These are phyloP conservation scores for Tylopilus subfusipes DNA, from an alignment of 768 basidiomycete species.

Conservation along the genomic window DNA sequence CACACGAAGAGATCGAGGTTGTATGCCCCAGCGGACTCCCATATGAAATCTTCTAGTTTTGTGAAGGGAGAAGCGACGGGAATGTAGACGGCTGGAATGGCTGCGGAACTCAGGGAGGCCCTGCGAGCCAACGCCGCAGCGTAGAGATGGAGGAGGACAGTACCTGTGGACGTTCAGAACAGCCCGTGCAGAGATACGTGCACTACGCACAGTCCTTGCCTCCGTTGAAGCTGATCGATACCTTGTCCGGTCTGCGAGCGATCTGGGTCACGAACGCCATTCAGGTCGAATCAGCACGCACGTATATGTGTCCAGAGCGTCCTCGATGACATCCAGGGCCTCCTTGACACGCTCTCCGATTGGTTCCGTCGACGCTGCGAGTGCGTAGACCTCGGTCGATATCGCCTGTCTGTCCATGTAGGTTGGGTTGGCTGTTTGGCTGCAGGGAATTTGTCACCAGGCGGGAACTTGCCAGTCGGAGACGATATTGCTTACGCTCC, in stretches of 20 bases:
- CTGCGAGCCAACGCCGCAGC: conserved; percentile 63
- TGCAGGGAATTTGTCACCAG: neutral
- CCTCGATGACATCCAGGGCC: conserved; percentile 78
- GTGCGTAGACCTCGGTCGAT: conserved; percentile 55
- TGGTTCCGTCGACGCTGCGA: conserved; percentile 53
- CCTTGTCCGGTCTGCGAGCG: conserved; percentile 52
- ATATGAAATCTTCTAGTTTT: conserved; percentile 80
- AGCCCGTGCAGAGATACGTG: neutral
- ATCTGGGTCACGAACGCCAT: conserved; percentile 7
- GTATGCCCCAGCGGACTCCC: conserved; percentile 56
- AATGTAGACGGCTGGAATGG: conserved; percentile 77
- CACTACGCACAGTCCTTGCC: conserved; percentile 90
- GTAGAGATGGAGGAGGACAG: conserved; percentile 89
- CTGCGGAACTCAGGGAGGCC: conserved; percentile 34
- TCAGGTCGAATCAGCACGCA: conserved; percentile 40
- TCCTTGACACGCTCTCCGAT: conserved; percentile 65
- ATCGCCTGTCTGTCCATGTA: conserved; percentile 45
- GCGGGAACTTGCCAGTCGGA: neutral
- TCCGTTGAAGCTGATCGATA: conserved; percentile 95
- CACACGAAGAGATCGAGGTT: conserved; percentile 65
- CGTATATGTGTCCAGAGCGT: conserved; percentile 76
- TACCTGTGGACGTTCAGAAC: conserved; percentile 51
- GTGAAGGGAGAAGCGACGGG: conserved; percentile 87
- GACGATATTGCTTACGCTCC: neutral
- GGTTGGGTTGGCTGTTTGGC: neutral